Base-by-base conservation (phyloP, 2,329 filamentous ascomycete species). In the Salinomyces thailandicus region DNA sequence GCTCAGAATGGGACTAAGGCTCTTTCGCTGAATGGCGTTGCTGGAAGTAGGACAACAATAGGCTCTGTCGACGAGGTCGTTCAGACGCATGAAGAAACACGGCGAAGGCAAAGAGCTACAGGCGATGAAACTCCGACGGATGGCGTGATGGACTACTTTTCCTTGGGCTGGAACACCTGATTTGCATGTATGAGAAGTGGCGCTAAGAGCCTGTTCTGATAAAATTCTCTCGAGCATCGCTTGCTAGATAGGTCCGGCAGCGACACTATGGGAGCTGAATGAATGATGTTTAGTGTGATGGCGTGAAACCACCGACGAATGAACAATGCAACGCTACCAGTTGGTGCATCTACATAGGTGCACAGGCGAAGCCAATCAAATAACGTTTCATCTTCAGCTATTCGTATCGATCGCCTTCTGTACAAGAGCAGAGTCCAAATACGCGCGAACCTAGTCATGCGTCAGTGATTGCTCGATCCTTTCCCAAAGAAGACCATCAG, bases 391-490 rank as follows among this genome's bases (percentile, higher is more conserved):
- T 24, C 20, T 29, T 40, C 34, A 40, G 5, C 34, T 27, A 33
- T 54, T 52, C 13, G 22, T 13, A 24, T 49, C 45, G 4, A 51
- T 39, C 3, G 47, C 49, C 36, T 49, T 45, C 39, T 50, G 45
- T 24, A 52, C 45, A 36, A 54, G 36, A 0, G 44, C 48, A 3
- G 48, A 50, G 28, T 54, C 49, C 18, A 54, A 41, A 37, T 52
- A 53, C 18, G 48, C 45, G 11, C 43, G 41, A 7, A 44, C 44
- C 44, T 48, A 32, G n/a, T n/a, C n/a, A n/a, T n/a, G n/a, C n/a
- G n/a, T n/a, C n/a, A n/a, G n/a, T n/a, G n/a, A n/a, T n/a, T n/a
- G n/a, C n/a, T n/a, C n/a, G n/a, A n/a, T n/a, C n/a, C n/a, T n/a
- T n/a, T n/a, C n/a, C n/a, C n/a, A n/a, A n/a, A n/a, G n/a, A n/a